Evolutionary conservation across 164 flowering plant species (phyloP), one percentile per base, ranked within the genome.

Genomic region (Buxus sempervirens): DNA sequence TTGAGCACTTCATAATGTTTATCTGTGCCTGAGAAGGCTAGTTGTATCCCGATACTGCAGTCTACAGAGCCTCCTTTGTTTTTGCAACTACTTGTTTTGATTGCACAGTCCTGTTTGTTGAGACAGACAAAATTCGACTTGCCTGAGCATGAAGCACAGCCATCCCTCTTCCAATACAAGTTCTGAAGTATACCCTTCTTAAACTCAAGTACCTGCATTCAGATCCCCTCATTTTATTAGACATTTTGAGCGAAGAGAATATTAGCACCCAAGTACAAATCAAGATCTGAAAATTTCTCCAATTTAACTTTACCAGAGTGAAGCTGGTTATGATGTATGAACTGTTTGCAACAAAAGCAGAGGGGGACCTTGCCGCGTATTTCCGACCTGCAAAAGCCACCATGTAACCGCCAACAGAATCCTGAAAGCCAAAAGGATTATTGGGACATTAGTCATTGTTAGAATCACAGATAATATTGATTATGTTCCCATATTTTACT

Each of bases 381-480:
- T 88, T 92, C 58, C 89, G 78, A 45, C 99, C 99, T 23, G 99
- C 98, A 88, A 95, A 95, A 73, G 98, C 99, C 23, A 92, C 99
- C 99, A 95, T 93, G 78, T 89, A 85, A 5, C 98, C 96, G 60
- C 90, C 94, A 73, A 45, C 67, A 57, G 69, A 32, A 53, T 76
- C 88, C 97, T 93, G 86, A 45, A 71, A 68, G 60, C 12, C 59
- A 56, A 38, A 55, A 64, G 72, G 28, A 60, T 23, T 3, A 3
- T 32, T 32, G 38, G 38, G 7, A 32, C 38, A 32, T 32, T 32
- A 32, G 7, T 32, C n/a, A 32, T 32, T 32, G 7, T 32, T 32
- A 32, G 38, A 32, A 32, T 32, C 3, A 32, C 38, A 32, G 7
- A 32, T 7, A 32, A 7, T 32, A 32, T 32, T 32, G 38, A 32